A percentile compares a stretch with the other conserved stretches of the same genome.
Evolutionary conservation across 345 rosid genomes (phyloP).

Genomic region (Dimocarpus longan): DNA sequence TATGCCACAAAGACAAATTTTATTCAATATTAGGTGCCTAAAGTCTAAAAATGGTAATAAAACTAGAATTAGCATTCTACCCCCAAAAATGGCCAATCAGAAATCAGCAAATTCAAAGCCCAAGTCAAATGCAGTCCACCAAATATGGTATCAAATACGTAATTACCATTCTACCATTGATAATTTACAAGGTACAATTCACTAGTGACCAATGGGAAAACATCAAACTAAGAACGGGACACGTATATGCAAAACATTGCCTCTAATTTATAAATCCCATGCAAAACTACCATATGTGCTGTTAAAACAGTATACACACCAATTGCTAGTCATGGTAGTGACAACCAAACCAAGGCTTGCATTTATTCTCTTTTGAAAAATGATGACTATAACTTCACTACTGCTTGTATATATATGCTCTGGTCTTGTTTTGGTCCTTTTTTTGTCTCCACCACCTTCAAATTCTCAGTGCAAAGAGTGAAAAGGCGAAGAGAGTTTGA

Average conservation of each 20-base stretch:
- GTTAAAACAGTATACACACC: no score
- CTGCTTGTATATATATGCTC: not conserved
- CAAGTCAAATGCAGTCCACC: not conserved
- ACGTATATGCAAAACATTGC: not conserved
- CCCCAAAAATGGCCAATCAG: not conserved
- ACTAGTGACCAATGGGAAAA: not conserved
- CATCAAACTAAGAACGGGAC: not conserved
- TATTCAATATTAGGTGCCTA: no score
- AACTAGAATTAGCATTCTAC: no score
- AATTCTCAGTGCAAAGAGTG: not conserved
- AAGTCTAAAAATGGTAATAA: no score
- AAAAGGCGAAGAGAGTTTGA: not conserved
- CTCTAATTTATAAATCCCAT: not conserved
- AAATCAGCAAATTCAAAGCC: not conserved
- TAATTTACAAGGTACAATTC: not conserved
- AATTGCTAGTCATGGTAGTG: constrained; percentile 2
- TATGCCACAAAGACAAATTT: no score
- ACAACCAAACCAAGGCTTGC: not conserved
- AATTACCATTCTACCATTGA: not conserved
- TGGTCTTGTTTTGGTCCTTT: not conserved
- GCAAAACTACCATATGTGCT: not conserved
- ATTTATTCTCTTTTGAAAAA: not conserved
- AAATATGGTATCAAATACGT: not conserved
- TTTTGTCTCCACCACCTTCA: not conserved
- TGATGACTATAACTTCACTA: not conserved